Evolutionary conservation across 2,329 filamentous ascomycete species (phyloP), one percentile per base, ranked within the genome.

Genomic region (Lecanicillium sp.): DNA sequence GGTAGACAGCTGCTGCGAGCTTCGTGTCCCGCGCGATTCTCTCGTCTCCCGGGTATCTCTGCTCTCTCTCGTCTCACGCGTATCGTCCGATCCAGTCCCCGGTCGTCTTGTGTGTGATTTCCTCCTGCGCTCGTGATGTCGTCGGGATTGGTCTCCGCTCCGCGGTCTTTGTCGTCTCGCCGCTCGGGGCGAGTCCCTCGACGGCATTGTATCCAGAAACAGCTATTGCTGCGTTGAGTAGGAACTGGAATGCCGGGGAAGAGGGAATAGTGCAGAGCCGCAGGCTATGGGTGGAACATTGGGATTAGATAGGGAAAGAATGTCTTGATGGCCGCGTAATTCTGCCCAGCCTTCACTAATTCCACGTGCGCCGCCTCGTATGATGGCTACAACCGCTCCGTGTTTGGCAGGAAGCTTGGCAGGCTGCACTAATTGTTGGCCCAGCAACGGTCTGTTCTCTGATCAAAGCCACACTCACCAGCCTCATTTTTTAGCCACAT

Each of bases 381-480:
- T 50, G 27, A 45, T 35, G 19, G 23, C 19, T 37, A 23, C 46
- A 15, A 30, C 36, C 11, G 19, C 19, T 17, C 11, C n/a, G 51
- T 51, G 48, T 59, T 54, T 55, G 55, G 40, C 43, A 44, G 41
- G 36, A 41, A 29, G 41, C 53, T 56, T 56, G 58, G 53, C 51
- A 29, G 17, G 47, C 56, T 49, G 9, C 12, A 38, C 42, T 51
- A 48, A 46, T 14, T 53, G 69, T 72, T 68, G 68, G 54, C 67
- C 43, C 53, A 62, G 62, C 67, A 71, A 72, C 68, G 57, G 66
- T 68, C 66, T 61, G 56, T 61, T 63, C 61, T 14, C 24, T 20
- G 12, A 12, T 7, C 26, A 12, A 29, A 48, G 45, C 45, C 45
- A 48, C 45, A 48, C 35, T 24, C 45, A 41, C 37, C 44, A 48